These are phyloP conservation scores for Erythrobasidium yunnanense DNA, from an alignment of 768 basidiomycete genomes.

Conservation along the genomic window DNA sequence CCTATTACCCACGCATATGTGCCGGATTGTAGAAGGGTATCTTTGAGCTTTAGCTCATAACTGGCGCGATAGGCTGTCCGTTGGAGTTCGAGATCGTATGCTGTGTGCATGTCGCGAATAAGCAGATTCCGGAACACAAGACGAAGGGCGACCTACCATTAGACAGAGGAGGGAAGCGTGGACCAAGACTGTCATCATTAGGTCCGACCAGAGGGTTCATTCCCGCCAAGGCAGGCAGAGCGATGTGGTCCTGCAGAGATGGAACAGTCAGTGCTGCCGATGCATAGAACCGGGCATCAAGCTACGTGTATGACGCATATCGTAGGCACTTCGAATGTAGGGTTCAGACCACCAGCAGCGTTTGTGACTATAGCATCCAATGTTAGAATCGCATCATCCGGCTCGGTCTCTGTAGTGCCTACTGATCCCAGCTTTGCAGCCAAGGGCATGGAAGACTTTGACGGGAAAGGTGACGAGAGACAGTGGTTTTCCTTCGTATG, in stretches of 20 bases:
- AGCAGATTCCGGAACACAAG: background rate
- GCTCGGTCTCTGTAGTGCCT: no score
- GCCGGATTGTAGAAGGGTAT: constrained; percentile 60
- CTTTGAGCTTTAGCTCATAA: constrained; percentile 50
- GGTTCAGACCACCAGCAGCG: constrained; percentile 71
- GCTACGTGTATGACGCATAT: constrained; percentile 72
- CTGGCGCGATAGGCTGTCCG: constrained; percentile 62
- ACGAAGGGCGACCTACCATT: constrained; percentile 44
- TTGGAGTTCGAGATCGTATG: constrained; percentile 64
- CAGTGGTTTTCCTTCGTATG: constrained; percentile 63
- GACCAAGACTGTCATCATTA: constrained; percentile 48
- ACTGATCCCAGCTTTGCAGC: constrained; percentile 67
- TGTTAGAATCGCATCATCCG: no score
- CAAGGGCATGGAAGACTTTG: constrained; percentile 64
- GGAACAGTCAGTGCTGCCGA: no score
- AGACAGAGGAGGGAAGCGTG: constrained; percentile 73
- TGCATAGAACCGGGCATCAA: no score
- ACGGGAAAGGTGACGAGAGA: constrained; percentile 51
- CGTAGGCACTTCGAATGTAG: constrained; percentile 62
- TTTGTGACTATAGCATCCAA: constrained; percentile 60
- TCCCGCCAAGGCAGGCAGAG: constrained; percentile 28
- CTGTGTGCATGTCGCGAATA: background rate
- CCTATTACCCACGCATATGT: constrained; percentile 78
- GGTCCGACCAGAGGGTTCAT: constrained; percentile 68
- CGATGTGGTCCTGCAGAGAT: constrained; percentile 64